These are phyloP conservation scores for Cymbopogon flexuosus DNA, from an alignment of 202 grass and related monocot genomes.

Conservation along the genomic window DNA sequence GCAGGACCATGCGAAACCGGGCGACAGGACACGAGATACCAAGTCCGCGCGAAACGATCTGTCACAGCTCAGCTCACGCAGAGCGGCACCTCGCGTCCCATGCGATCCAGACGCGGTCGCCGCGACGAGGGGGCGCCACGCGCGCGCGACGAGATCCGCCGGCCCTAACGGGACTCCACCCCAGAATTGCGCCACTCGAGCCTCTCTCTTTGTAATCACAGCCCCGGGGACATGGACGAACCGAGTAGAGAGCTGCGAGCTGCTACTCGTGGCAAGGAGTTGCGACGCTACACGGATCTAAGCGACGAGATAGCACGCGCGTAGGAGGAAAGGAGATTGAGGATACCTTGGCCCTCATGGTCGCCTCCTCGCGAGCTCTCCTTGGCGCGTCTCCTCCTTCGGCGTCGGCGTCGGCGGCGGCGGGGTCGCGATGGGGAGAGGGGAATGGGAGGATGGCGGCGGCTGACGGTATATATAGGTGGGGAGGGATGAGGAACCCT, in stretches of 20 bases:
- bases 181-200: conserved; percentile 39
- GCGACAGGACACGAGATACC: conserved; percentile 9
- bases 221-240: conserved; percentile 6
- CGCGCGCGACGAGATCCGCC: conserved; percentile 22
- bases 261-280: not conserved
- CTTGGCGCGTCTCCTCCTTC: conserved; percentile 8
- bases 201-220: conserved; percentile 60
- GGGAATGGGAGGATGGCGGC: not conserved
- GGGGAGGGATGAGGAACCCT: not conserved
- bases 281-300: not conserved
- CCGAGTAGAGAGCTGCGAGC: not conserved
- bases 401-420: conserved; percentile 4
- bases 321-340: not conserved
- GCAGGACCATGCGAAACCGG: not conserved
- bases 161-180: not conserved
- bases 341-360: conserved; percentile 76
- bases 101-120: not conserved
- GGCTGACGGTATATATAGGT: conserved; percentile 21
- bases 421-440: not conserved
- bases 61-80: not conserved
- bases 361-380: conserved; percentile 20
- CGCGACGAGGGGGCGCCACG: not conserved
- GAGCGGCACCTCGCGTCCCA: conserved; percentile 36
- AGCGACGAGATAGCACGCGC: not conserved
- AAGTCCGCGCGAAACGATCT: conserved; percentile 16